Evolutionary conservation across 805 yeast species (phyloP).

Genomic region (Candida pseudofarinosa): DNA sequence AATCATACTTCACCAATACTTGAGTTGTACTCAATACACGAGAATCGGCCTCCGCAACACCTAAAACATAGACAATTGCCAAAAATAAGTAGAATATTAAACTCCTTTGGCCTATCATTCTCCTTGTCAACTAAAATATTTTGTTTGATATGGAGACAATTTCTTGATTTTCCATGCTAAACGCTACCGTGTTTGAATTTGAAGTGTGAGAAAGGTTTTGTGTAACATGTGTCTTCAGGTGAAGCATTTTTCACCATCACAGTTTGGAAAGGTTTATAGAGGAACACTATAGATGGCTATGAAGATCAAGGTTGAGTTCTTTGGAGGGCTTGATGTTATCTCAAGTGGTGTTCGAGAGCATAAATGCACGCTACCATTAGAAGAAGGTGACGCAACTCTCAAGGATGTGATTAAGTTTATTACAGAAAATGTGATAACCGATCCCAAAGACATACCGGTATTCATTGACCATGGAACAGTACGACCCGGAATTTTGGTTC

Average conservation of each 20-base stretch:
- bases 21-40: slow-evolving; percentile 4
- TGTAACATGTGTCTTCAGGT: too few relatives aligned
- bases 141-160: background rate
- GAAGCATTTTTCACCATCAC: background rate
- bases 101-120: background rate
- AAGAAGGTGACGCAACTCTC: slow-evolving; percentile 39
- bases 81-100: slow-evolving; percentile 2
- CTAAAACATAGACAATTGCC: slow-evolving; percentile 3
- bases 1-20: slow-evolving; percentile 34
- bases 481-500: slow-evolving; percentile 88
- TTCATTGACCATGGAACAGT: slow-evolving; percentile 79
- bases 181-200: slow-evolving; percentile 4
- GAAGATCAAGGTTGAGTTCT: slow-evolving; percentile 40
- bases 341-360: slow-evolving; percentile 58
- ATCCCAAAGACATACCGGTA: slow-evolving; percentile 62
- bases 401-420: slow-evolving; percentile 57
- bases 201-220: background rate
- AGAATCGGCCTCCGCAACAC: slow-evolving; percentile 1
- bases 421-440: slow-evolving; percentile 49
- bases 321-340: slow-evolving; percentile 82
- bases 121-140: background rate
- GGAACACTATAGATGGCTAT: slow-evolving; percentile 15
- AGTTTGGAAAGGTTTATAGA: background rate
- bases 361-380: slow-evolving; percentile 41
- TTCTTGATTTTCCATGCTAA: background rate